Base-by-base conservation (phyloP, 164 flowering plant species). In the Santalum album region DNA sequence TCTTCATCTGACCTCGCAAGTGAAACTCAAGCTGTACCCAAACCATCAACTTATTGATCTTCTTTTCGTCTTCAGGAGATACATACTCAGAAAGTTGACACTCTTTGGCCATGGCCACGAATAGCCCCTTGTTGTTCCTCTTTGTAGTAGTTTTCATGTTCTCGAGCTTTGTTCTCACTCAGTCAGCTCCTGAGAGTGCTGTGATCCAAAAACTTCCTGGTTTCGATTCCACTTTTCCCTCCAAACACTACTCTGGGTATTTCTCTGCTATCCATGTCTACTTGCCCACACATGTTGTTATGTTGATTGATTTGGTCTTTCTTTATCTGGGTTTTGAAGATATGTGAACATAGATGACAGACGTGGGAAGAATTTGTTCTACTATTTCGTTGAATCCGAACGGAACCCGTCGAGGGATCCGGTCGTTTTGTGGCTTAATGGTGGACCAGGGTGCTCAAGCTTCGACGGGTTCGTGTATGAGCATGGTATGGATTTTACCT, bases 401-500 rank as follows among this genome's bases (percentile, higher is more conserved):
- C 64, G 85, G 52, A 80, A 75, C 27, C 83, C 94, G 19, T 61
- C 79, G 0, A 60, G 76, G 66, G 96, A 86, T 65, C 96, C 91
- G 24, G 78, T 92, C 56, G 98, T 92, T 44, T 69, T 92, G 12
- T 92, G 98, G 98, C 90, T 92, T 25, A 92, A 92, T 74, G 98
- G 98, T 21, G 98, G 96, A 25, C 98, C 96, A 1, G 96, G 96
- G 6, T 92, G 98, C 72, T 92, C 98, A 17, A 92, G 98, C 77
- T 86, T 92, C 52, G 96, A 92, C 64, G 98, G 96, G 0, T 92
- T 92, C 42, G 80, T 92, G 2, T 92, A 86, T 52, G 98, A 92
- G 59, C 95, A 92, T 49, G 98, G 98, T 86, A 78, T 12, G 9
- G 5, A 14, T 52, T 22, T 15, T 16, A 23, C 21, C 45, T 17